These are phyloP conservation scores for Penicillium steckii DNA, from an alignment of 495 filamentous ascomycete species.

Conservation along the genomic window DNA sequence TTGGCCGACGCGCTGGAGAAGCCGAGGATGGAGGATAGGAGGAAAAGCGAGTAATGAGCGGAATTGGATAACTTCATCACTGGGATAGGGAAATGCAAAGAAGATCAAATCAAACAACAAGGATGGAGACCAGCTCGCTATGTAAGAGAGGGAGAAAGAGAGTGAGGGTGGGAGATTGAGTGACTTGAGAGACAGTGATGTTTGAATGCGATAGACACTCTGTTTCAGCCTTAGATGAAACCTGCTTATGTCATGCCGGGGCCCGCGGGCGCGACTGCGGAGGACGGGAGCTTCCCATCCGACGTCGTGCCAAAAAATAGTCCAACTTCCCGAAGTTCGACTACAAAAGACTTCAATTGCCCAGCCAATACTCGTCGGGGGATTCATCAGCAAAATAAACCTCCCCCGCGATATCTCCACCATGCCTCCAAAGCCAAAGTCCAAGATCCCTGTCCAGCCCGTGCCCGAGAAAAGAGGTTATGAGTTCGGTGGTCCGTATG, in stretches of 20 bases:
- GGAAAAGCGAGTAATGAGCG: slow-evolving; percentile 19
- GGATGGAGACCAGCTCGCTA: slow-evolving; percentile 16
- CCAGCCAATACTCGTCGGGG: neutral
- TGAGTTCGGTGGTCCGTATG: slow-evolving; percentile 88
- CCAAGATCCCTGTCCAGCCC: slow-evolving; percentile 31
- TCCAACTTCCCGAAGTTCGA: too few relatives aligned
- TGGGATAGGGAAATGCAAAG: neutral
- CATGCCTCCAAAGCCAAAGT: slow-evolving; percentile 32
- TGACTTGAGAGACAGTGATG: too few relatives aligned
- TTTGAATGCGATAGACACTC: too few relatives aligned
- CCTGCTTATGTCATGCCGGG: neutral
- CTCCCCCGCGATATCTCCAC: neutral
- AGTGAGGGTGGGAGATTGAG: neutral
- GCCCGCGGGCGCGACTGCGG: neutral
- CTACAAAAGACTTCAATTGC: too few relatives aligned
- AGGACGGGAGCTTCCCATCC: slow-evolving; percentile 16
- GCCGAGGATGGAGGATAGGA: slow-evolving; percentile 17
- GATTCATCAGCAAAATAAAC: neutral
- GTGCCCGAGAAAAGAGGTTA: slow-evolving; percentile 60
- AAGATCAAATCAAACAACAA: slow-evolving; percentile 2
- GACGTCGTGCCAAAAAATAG: slow-evolving; percentile 30
- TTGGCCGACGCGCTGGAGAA: slow-evolving; percentile 24
- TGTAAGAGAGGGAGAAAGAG: neutral
- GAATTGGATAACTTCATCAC: slow-evolving; percentile 24
- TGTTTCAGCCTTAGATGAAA: neutral